Conservation (phyloP, 2,329 filamentous ascomycete species). For the Spiromastix sp. region DNA sequence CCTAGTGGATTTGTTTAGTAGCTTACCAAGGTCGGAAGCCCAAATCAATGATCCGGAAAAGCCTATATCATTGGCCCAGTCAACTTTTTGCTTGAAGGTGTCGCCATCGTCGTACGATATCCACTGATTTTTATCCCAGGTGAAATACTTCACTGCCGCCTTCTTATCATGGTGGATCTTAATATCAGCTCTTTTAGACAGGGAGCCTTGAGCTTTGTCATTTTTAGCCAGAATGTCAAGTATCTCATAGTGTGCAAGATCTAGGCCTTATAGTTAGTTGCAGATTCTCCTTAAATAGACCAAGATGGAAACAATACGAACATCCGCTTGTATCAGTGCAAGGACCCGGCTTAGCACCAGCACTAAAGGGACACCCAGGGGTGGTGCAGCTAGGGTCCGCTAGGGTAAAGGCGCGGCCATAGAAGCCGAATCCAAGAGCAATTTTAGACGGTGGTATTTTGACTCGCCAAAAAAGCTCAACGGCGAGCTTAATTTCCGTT, state of each 20-base stretch:
- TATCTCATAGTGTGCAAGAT: slow-evolving; percentile 26
- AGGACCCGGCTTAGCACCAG: slow-evolving; percentile 16
- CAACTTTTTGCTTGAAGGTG: slow-evolving; percentile 7
- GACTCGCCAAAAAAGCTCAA: slow-evolving; percentile 17
- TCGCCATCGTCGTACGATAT: slow-evolving; percentile 9
- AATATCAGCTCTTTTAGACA: not conserved
- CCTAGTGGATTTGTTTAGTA: not conserved
- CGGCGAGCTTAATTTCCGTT: slow-evolving; percentile 15
- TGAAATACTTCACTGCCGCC: slow-evolving; percentile 2
- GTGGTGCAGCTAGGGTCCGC: slow-evolving; percentile 11
- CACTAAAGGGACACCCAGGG: slow-evolving; percentile 17
- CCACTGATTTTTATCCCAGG: slow-evolving; percentile 5
- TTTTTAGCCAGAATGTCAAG: slow-evolving; percentile 13
- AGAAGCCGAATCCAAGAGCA: slow-evolving; percentile 35
- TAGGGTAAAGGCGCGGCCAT: slow-evolving; percentile 37
- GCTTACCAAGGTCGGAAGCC: slow-evolving; percentile 7
- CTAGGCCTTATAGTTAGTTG: slow-evolving; percentile 1
- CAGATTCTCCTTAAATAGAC: too few relatives aligned
- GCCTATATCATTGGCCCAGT: slow-evolving; percentile 6
- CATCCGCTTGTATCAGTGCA: slow-evolving; percentile 16
- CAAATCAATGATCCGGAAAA: slow-evolving; percentile 8
- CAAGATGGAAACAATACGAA: not conserved
- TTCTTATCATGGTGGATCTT: not conserved
- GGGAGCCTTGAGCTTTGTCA: too few relatives aligned
- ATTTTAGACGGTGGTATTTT: slow-evolving; percentile 17